Base-by-base conservation (phyloP, 2,329 filamentous ascomycete species). In the Sarocladium strictum region DNA sequence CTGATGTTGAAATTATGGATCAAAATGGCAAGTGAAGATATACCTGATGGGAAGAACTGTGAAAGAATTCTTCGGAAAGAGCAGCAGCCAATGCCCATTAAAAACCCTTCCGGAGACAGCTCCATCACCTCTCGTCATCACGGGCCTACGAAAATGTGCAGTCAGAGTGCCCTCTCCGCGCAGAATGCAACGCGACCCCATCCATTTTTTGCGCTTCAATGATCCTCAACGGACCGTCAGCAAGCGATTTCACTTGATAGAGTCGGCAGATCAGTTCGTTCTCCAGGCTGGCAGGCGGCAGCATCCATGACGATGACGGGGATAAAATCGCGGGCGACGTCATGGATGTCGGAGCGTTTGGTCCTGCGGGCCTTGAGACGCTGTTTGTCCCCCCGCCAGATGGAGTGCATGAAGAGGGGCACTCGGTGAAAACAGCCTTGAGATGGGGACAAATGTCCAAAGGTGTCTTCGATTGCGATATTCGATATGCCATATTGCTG, bases 291-390 rank as follows among this genome's bases (percentile, higher is more conserved):
- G 35, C 43, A 27, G 9, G 5, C 24, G 23, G 5, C 15, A 9
- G 27, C 35, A 23, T 33, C 47, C 26, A 51, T 51, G 47, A 33
- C 47, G 47, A 51, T 51, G 47, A 35, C 17, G 27, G 47, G 47
- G 47, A 27, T 14, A 12, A 51, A 51, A 15, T 12, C 14, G 15
- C 47, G 47, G 47, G 27, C 47, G 47, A 51, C 47, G 47, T 51
- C 47, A 51, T 51, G 47, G 47, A 51, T 51, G 47, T 51, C 47
- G 47, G 47, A 51, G 47, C 17, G 26, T 51, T 51, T 51, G 47
- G 47, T 51, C 47, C 47, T 35, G 27, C 14, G 29, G 21, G 6
- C 38, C 21, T 43, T 10, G 6, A n/a, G 6, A 17, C 38, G 6
- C n/a, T 43, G 9, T n/a, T n/a, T n/a, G n/a, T n/a, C n/a, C 43